phyloP scores from a whole-genome alignment of 352 stramenopile species.

The Phytophthora fragariaefolia region DNA sequence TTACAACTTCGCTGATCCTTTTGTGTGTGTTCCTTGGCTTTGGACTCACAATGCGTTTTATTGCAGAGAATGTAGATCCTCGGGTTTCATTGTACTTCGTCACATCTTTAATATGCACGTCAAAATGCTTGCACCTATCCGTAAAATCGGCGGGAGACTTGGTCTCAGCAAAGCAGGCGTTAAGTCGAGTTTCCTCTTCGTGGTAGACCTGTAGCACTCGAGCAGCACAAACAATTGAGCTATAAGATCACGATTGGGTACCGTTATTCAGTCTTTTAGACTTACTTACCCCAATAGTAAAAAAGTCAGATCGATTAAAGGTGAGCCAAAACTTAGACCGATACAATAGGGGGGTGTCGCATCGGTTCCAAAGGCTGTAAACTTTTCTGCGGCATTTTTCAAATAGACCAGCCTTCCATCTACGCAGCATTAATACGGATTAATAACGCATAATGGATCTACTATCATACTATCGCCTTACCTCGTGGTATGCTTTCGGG shows the following conservation, averaged over 20 bases:
- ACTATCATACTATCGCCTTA: no score
- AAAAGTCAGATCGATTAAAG: slow-evolving; percentile 77
- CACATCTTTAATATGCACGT: slow-evolving; percentile 3
- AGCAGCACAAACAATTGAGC: neutral
- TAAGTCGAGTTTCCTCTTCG: slow-evolving; percentile 61
- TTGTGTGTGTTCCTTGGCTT: slow-evolving; percentile 18
- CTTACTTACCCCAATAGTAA: slow-evolving; percentile 70
- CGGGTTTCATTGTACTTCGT: slow-evolving; percentile 18
- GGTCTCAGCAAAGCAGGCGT: slow-evolving; percentile 16
- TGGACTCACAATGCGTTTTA: slow-evolving; percentile 28
- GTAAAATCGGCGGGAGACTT: slow-evolving; percentile 3
- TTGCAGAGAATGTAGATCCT: slow-evolving; percentile 9
- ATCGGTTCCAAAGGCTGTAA: slow-evolving; percentile 76
- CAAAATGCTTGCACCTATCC: slow-evolving; percentile 6
- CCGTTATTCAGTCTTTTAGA: neutral
- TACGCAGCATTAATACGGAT: slow-evolving; percentile 19
- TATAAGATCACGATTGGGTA: neutral
- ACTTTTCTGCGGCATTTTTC: slow-evolving; percentile 58
- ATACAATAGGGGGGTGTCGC: slow-evolving; percentile 70
- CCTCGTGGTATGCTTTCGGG: slow-evolving; percentile 64
- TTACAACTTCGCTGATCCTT: slow-evolving; percentile 27
- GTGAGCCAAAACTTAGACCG: slow-evolving; percentile 87
- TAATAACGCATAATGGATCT: neutral
- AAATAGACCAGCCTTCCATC: slow-evolving; percentile 72
- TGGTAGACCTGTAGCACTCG: slow-evolving; percentile 54